Conservation (phyloP, 106 monocot genomes). For the Allium cepa region DNA sequence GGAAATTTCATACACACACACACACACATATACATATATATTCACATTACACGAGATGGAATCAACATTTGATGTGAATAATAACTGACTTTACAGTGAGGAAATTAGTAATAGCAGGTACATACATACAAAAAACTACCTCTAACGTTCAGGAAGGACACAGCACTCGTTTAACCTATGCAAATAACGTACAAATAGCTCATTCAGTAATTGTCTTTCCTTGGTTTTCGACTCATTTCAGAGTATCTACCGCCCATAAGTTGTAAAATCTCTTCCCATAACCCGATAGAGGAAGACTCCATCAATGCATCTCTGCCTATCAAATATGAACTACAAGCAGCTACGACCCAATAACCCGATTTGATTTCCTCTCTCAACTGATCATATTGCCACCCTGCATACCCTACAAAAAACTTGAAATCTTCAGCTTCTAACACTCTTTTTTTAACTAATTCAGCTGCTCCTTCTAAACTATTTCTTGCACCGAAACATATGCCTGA, state of each 20-base stretch:
- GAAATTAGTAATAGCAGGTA: too few species aligned
- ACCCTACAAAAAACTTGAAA: constrained; percentile 83
- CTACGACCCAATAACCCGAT: constrained; percentile 73
- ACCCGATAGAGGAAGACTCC: neutral
- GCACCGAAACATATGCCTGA: constrained; percentile 59
- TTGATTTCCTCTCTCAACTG: constrained; percentile 81
- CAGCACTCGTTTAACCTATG: neutral
- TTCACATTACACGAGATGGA: too few species aligned
- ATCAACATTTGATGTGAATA: too few species aligned
- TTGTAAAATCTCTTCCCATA: constrained; percentile 87
- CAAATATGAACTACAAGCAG: constrained; percentile 82
- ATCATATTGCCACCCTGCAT: constrained; percentile 77
- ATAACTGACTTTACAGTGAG: too few species aligned
- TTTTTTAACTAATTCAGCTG: constrained; percentile 47
- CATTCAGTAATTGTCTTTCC: constrained; percentile 23
- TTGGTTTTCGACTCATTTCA: constrained; percentile 79
- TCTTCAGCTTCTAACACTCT: constrained; percentile 46
- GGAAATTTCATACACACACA: too few species aligned
- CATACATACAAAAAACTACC: neutral
- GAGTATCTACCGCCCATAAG: constrained; percentile 85
- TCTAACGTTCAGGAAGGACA: neutral
- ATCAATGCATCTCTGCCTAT: constrained; percentile 7
- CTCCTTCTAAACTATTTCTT: constrained; percentile 50
- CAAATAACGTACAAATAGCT: neutral
- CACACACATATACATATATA: too few species aligned